Evolutionary conservation across 192 early-diverging fungal genomes (phyloP), one percentile per base, ranked within the genome.

Genomic region (Backusella circina): DNA sequence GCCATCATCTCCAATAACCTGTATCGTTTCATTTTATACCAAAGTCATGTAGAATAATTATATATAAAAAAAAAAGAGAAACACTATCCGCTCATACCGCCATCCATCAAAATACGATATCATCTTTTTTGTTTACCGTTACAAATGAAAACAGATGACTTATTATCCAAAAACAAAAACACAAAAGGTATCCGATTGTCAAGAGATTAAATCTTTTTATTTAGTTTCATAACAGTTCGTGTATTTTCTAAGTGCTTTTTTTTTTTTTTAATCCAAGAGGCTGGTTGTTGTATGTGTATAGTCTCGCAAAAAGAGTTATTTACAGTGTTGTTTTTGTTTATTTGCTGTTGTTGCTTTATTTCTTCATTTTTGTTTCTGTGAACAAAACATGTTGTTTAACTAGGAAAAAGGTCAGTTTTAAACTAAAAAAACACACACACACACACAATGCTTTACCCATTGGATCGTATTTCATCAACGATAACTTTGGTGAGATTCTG

Each of bases 401-500:
- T 93, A 76, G 66, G 13, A 21, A 41, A 8, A 13, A 71, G 5
- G 15, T 15, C 16, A 72, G 64, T 21, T n/a, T n/a, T 21, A 33
- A 44, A 51, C 71, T 7, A 21, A 54, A 21, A 57, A 31, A 16
- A 67, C n/a, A n/a, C n/a, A n/a, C n/a, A n/a, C n/a, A n/a, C n/a
- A 9, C 23, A 21, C 23, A 12, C 28, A 65, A 36, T 36, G 16
- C 18, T 28, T 54, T 86, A 94, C 92, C 92, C 73, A 90, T 85
- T 39, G 97, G 97, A 84, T 99, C 97, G 76, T 91, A 94, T 88
- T 99, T 99, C 91, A 95, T 95, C 77, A 95, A 88, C 36, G 91
- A 88, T 66, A 99, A 84, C 76, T 96, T 96, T 70, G 92, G 89
- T 32, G 91, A 86, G 32, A 93, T 86, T 68, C 93, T 86, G 75